These are phyloP conservation scores for Naganishia friedmannii DNA, from an alignment of 768 basidiomycete species.

Conservation along the genomic window DNA sequence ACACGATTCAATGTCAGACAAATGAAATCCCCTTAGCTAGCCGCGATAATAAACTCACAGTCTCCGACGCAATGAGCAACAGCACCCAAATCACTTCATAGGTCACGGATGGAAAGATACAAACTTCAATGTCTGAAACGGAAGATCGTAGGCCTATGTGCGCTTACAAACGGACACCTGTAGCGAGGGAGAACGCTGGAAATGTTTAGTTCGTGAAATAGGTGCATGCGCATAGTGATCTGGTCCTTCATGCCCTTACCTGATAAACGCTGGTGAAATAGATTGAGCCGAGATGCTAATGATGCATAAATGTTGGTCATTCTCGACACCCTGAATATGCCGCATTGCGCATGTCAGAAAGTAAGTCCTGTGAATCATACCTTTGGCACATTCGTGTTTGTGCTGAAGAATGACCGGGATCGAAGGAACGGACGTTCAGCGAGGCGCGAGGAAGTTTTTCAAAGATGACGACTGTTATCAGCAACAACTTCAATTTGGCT, in stretches of 20 bases:
- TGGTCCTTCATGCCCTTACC: neutral
- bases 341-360: too few species aligned
- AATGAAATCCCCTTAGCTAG: neutral
- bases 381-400: conserved; percentile 10
- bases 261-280: conserved; percentile 17
- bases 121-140: too few species aligned
- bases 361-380: too few species aligned
- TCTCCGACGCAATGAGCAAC: neutral
- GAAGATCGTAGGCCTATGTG: too few species aligned
- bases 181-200: neutral
- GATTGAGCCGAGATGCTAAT: conserved; percentile 15
- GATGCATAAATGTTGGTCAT: neutral
- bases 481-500: too few species aligned
- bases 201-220: neutral
- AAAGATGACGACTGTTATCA: too few species aligned
- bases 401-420: neutral
- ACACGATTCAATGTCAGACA: neutral
- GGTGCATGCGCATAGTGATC: neutral
- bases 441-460: too few species aligned
- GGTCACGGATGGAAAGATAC: neutral
- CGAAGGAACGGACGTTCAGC: too few species aligned
- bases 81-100: conserved; percentile 11
- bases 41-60: neutral
- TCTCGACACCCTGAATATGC: too few species aligned
- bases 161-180: conserved; percentile 12